phyloP scores from a whole-genome alignment of 129 eudicot genomes.

The carrot (Daucus carota) region DNA sequence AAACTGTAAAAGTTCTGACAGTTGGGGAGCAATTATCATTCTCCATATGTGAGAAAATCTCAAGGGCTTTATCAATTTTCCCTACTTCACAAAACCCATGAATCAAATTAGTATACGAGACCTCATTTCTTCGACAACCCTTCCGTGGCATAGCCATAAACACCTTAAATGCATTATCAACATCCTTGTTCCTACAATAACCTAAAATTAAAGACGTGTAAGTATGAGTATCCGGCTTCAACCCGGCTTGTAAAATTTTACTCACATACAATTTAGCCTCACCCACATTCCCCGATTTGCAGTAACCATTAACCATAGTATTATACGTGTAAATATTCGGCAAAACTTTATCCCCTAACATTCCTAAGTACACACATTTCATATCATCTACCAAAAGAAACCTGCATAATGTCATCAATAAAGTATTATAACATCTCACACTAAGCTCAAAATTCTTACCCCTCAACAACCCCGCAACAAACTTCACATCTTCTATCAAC shows the following conservation, averaged over 20 bases:
- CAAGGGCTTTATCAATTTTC: slow-evolving; percentile 48
- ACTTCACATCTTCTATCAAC: slow-evolving; percentile 41
- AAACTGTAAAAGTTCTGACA: slow-evolving; percentile 71
- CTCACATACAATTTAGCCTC: slow-evolving; percentile 51
- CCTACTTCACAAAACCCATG: slow-evolving; percentile 72
- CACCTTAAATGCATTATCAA: slow-evolving; percentile 46
- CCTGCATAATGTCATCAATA: slow-evolving; percentile 63
- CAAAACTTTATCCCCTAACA: slow-evolving; percentile 46
- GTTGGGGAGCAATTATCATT: slow-evolving; percentile 55
- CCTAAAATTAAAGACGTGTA: slow-evolving; percentile 73
- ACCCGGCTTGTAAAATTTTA: slow-evolving; percentile 49
- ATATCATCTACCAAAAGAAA: slow-evolving; percentile 59
- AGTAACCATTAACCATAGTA: slow-evolving; percentile 71
- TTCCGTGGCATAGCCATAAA: slow-evolving; percentile 55
- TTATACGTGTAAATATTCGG: slow-evolving; percentile 70
- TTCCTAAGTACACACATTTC: slow-evolving; percentile 51
- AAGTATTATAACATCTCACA: slow-evolving; percentile 57
- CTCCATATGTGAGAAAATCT: slow-evolving; percentile 46
- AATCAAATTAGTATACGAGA: slow-evolving; percentile 64
- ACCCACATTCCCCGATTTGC: slow-evolving; percentile 66
- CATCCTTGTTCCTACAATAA: slow-evolving; percentile 72
- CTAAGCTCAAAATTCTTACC: slow-evolving; percentile 42
- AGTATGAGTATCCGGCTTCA: slow-evolving; percentile 70
- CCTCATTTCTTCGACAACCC: slow-evolving; percentile 71
- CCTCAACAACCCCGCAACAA: slow-evolving; percentile 33